A percentile compares a stretch with the other conserved stretches of the same genome.
Conservation (phyloP, 805 yeast species). For the Candida xiaguanensis region DNA sequence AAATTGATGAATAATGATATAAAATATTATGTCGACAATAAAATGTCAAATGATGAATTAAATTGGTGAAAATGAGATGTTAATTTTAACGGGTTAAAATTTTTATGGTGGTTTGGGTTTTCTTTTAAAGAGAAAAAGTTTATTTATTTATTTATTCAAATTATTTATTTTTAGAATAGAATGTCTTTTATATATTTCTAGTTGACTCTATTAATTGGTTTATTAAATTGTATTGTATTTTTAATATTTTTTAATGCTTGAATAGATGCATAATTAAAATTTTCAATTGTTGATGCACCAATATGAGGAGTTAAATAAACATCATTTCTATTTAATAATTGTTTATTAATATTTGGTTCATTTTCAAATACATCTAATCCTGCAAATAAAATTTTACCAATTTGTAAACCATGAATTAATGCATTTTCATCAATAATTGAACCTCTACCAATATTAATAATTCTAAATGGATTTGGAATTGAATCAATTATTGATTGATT, state of each 20-base stretch:
- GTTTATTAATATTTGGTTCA: slow-evolving; percentile 56
- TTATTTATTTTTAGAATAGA: not conserved
- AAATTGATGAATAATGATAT: slow-evolving; percentile 36
- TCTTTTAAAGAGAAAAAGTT: not conserved
- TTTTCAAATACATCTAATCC: slow-evolving; percentile 71
- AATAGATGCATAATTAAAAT: slow-evolving; percentile 48
- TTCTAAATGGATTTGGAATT: slow-evolving; percentile 52
- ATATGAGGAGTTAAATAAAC: slow-evolving; percentile 68
- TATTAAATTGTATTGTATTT: slow-evolving; percentile 36
- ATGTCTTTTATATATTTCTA: slow-evolving; percentile 10
- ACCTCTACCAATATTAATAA: slow-evolving; percentile 79
- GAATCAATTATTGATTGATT: slow-evolving; percentile 43
- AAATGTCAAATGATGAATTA: slow-evolving; percentile 5
- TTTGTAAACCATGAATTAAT: slow-evolving; percentile 53
- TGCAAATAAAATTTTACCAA: slow-evolving; percentile 59
- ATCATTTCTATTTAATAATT: slow-evolving; percentile 53
- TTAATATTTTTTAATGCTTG: slow-evolving; percentile 56
- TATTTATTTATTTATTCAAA: not conserved
- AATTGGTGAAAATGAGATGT: no score
- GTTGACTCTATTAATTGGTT: slow-evolving; percentile 31
- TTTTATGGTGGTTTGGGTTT: not conserved
- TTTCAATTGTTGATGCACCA: slow-evolving; percentile 63
- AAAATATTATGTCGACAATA: slow-evolving; percentile 23
- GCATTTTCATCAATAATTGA: slow-evolving; percentile 64
- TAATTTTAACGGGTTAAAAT: not conserved